These are phyloP conservation scores for Eucalyptus rudis DNA, from an alignment of 345 rosid species.

Conservation along the genomic window DNA sequence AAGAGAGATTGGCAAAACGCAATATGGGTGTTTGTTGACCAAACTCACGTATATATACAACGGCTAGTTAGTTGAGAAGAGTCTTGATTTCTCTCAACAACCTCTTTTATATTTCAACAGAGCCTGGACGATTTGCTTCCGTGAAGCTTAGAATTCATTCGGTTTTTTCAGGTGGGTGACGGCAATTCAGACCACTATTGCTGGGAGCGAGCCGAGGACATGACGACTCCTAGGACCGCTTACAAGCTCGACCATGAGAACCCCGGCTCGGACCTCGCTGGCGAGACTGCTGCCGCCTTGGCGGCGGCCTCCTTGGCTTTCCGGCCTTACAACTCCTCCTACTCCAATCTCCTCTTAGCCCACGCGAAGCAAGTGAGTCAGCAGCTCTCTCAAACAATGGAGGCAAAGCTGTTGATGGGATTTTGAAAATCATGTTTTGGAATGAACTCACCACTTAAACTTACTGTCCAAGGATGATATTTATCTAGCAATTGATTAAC, in stretches of 20 bases:
- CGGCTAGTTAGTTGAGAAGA: neutral
- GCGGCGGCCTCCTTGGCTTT: conserved; percentile 79
- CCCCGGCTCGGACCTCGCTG: conserved; percentile 82
- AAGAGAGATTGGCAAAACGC: neutral
- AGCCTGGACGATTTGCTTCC: neutral
- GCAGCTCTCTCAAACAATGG: neutral
- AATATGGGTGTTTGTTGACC: neutral
- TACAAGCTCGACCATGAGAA: conserved; percentile 52
- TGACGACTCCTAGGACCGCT: conserved; percentile 77
- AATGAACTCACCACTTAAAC: neutral
- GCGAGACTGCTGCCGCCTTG: conserved; percentile 76
- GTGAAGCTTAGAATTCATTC: neutral
- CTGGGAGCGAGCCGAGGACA: conserved; percentile 86
- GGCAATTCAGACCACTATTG: conserved; percentile 82
- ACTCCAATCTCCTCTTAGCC: conserved; percentile 39
- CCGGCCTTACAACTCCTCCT: conserved; percentile 68
- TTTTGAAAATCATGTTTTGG: neutral
- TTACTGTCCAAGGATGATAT: neutral
- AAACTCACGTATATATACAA: neutral
- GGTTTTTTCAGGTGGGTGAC: conserved; percentile 45
- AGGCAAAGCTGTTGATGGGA: neutral
- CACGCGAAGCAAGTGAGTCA: conserved; percentile 63
- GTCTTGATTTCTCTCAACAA: neutral
- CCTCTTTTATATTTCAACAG: neutral
- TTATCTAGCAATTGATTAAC: neutral